Conservation (phyloP, 208 protist species). For the Polymyxa betae region DNA sequence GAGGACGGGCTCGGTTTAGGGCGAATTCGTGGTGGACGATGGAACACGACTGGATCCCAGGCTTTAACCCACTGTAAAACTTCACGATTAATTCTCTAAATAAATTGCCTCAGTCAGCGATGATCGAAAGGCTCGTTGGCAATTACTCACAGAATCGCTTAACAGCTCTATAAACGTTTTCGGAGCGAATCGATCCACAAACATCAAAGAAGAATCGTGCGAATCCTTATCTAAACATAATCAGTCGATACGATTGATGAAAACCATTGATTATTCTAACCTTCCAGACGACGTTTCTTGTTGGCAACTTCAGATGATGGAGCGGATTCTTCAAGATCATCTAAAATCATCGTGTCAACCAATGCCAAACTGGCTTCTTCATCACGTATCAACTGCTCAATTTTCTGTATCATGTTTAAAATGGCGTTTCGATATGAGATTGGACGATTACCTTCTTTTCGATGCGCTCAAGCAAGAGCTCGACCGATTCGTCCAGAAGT, state of each 20-base stretch:
- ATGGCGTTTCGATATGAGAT: not conserved
- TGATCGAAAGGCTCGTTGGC: not conserved
- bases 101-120: not conserved
- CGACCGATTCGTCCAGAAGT: conserved; percentile 24
- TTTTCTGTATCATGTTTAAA: not conserved
- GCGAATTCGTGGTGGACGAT: not conserved
- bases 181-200: not conserved
- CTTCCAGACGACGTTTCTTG: not conserved
- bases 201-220: not conserved
- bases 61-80: conserved; percentile 47
- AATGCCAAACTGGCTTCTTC: not conserved
- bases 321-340: not conserved
- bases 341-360: not conserved
- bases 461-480: not conserved
- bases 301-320: not conserved
- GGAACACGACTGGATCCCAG: conserved; percentile 32
- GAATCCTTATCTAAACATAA: not conserved
- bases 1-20: not conserved
- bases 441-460: not conserved
- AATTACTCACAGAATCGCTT: not conserved
- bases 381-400: not conserved
- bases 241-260: not conserved
- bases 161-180: not conserved
- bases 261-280: not conserved
- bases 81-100: conserved; percentile 23